phyloP scores from a whole-genome alignment of 495 filamentous ascomycete genomes.

The Pyrenula aspistea region DNA sequence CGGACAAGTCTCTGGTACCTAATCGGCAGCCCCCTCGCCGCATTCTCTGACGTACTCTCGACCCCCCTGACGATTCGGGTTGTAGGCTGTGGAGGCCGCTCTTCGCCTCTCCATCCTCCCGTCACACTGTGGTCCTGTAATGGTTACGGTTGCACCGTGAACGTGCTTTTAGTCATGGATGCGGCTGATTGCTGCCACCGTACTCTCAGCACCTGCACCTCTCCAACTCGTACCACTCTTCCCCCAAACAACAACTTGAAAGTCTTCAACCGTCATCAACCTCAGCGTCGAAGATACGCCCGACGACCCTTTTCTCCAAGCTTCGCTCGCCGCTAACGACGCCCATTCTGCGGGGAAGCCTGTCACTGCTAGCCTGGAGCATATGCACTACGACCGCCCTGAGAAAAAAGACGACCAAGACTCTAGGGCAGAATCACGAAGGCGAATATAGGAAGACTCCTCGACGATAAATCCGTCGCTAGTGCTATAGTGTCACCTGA shows the following conservation, averaged over 20 bases:
- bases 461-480: no score
- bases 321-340: not conserved
- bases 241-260: not conserved
- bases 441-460: no score
- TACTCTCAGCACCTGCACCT: not conserved
- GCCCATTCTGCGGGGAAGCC: not conserved
- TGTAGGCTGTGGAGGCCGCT: not conserved
- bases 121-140: not conserved
- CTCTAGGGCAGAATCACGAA: no score
- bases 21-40: no score
- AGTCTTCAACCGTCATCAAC: not conserved
- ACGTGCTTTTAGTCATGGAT: not conserved
- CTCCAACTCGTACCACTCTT: not conserved
- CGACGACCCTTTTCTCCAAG: not conserved
- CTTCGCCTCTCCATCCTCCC: not conserved
- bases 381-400: no score
- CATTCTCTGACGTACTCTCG: no score
- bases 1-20: no score
- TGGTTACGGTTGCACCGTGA: not conserved
- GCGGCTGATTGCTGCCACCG: not conserved
- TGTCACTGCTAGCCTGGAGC: not conserved
- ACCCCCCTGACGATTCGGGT: no score
- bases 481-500: no score
- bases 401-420: no score
- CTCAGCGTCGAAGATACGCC: not conserved